Evolutionary conservation across 805 yeast species (phyloP), one percentile per base, ranked within the genome.

Genomic region (Kazachstania kunashirensis): DNA sequence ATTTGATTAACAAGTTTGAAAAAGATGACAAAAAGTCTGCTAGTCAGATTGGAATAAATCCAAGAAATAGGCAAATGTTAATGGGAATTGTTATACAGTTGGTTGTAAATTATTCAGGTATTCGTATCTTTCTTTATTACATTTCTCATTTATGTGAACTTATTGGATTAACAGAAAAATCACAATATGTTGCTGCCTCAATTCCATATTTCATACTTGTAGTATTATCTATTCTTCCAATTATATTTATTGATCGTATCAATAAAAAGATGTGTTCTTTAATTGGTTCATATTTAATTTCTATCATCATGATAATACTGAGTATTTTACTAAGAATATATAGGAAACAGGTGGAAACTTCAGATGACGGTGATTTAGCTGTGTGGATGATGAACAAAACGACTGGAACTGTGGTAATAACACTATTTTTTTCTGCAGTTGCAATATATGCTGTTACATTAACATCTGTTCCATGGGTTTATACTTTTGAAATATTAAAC

Each of bases 401-500:
- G 4, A 61, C 68, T 4, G 75, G 75, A 0, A 61, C 72, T 0
- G 40, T 60, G 2, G 53, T 67, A 1, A 45, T 75, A 29, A 71
- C 73, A 0, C 47, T 72, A 4, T 64, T 70, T 29, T 62, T 66
- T 27, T 51, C 69, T 32, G 55, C 68, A 32, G 67, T 68, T 18
- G 67, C 74, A 3, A 56, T 72, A 0, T 68, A 66, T 47, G 61
- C 76, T 1, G 50, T 72, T 1, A 61, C 73, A 1, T 52, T 74
- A 11, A 55, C 68, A 1, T 63, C 75, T 29, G 65, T 65, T 3
- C 64, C 74, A 24, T 66, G 71, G 71, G 49, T 73, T 15, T 73
- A 70, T 46, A 62, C 71, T 4, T 63, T 67, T 34, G 79, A 74
- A 44, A 52, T 71, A 4, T 63, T 74, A 29, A 72, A 73, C 0